These are phyloP conservation scores for Leccinellum rugosiceps DNA, from an alignment of 768 basidiomycete genomes.

Conservation along the genomic window DNA sequence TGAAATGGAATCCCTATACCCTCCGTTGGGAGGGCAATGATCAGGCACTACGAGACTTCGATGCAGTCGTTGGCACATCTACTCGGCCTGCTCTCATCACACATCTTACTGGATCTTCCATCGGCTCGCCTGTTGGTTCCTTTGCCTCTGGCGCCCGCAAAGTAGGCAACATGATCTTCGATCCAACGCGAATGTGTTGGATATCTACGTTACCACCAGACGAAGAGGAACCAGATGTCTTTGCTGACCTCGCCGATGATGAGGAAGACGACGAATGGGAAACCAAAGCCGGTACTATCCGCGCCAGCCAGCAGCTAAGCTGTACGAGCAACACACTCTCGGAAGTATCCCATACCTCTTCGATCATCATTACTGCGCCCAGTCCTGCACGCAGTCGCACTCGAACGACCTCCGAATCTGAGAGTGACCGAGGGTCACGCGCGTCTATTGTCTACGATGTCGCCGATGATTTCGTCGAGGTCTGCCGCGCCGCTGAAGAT, in stretches of 20 bases:
- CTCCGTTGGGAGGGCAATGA: conserved; percentile 99
- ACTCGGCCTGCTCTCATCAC: conserved; percentile 95
- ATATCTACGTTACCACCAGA: conserved; percentile 81
- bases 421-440: conserved; percentile 70
- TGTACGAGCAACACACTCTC: conserved; percentile 24
- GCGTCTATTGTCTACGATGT: conserved; percentile 78
- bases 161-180: conserved; percentile 98
- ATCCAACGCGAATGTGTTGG: conserved; percentile 94
- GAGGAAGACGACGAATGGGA: conserved; percentile 76
- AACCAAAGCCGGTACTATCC: conserved; percentile 76
- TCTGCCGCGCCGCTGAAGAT: conserved; percentile 74
- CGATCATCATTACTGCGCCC: conserved; percentile 40
- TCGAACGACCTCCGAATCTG: conserved; percentile 69
- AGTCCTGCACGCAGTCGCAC: conserved; percentile 63
- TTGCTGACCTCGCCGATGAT: conserved; percentile 88
- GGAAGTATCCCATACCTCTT: conserved; percentile 23
- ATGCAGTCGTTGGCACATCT: conserved; percentile 72
- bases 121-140: conserved; percentile 73
- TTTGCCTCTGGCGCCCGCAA: conserved; percentile 78
- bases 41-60: conserved; percentile 85
- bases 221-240: conserved; percentile 95
- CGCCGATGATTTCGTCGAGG: conserved; percentile 68
- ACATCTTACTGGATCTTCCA: conserved; percentile 84
- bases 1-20: conserved; percentile 93
- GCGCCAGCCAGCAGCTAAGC: conserved; percentile 51